phyloP scores from a whole-genome alignment of 2,329 filamentous ascomycete species.

The Xylaria sp. region DNA sequence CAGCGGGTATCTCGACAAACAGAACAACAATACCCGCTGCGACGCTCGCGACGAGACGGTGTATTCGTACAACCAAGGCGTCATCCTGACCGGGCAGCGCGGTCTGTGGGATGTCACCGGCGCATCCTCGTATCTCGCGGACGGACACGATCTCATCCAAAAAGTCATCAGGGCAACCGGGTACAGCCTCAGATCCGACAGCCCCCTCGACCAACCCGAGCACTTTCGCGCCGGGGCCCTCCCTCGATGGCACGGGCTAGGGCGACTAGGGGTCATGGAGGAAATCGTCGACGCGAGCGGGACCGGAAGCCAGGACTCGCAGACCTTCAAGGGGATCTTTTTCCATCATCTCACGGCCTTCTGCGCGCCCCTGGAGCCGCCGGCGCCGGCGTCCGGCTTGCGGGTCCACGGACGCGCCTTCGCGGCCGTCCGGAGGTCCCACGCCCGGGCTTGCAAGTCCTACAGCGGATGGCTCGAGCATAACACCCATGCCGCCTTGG shows the following conservation, averaged over 20 bases:
- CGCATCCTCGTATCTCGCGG: slow-evolving; percentile 70
- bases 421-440: slow-evolving; percentile 46
- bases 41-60: slow-evolving; percentile 86
- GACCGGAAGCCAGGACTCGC: slow-evolving; percentile 79
- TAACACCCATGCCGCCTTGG: slow-evolving; percentile 76
- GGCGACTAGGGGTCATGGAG: slow-evolving; percentile 79
- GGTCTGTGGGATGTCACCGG: slow-evolving; percentile 82
- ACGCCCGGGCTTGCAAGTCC: slow-evolving; percentile 64
- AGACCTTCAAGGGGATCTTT: slow-evolving; percentile 95
- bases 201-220: slow-evolving; percentile 49
- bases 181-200: slow-evolving; percentile 60
- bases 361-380: slow-evolving; percentile 67
- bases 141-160: slow-evolving; percentile 78
- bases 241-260: slow-evolving; percentile 74
- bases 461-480: slow-evolving; percentile 79
- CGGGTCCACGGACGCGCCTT: slow-evolving; percentile 39
- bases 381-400: slow-evolving; percentile 24
- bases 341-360: slow-evolving; percentile 87
- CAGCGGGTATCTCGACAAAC: slow-evolving; percentile 62
- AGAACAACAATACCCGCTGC: slow-evolving; percentile 72
- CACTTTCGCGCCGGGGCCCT: slow-evolving; percentile 44
- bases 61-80: slow-evolving; percentile 95
- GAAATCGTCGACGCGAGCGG: slow-evolving; percentile 79
- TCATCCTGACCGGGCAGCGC: slow-evolving; percentile 80
- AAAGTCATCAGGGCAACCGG: slow-evolving; percentile 80